Conservation (phyloP, 1,139 yeast genomes). For the Yamadazyma sp. region DNA sequence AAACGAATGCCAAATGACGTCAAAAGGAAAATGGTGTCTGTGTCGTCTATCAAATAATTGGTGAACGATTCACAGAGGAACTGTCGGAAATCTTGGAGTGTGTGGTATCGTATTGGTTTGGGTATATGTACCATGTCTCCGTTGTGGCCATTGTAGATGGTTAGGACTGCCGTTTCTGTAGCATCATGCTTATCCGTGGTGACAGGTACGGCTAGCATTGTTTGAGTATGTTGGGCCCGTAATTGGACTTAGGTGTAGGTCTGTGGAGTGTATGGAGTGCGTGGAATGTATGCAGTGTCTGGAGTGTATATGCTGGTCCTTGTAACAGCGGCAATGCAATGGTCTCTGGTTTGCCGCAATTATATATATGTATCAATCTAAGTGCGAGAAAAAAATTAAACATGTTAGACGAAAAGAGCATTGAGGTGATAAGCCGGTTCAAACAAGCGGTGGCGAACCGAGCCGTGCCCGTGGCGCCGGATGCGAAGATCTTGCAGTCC, state of each 20-base stretch:
- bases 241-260: no score
- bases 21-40: conserved; percentile 55
- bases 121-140: conserved; percentile 37
- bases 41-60: conserved; percentile 31
- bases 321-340: no score
- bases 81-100: conserved; percentile 44
- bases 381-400: background rate
- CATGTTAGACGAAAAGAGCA: conserved; percentile 41
- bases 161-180: conserved; percentile 25
- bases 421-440: conserved; percentile 40
- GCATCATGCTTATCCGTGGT: conserved; percentile 4
- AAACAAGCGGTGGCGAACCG: conserved; percentile 34
- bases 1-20: conserved; percentile 66
- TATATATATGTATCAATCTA: no score
- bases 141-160: conserved; percentile 42
- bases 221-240: no score
- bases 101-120: conserved; percentile 45
- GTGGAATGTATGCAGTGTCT: no score
- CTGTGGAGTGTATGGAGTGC: no score
- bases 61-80: conserved; percentile 33
- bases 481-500: conserved; percentile 19
- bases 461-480: conserved; percentile 12
- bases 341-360: no score
- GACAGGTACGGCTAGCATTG: no score
- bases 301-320: no score